Percentiles rank a stretch among this genome's conserved stretches.
Conservation (phyloP, 305 asterid genomes). For the Ajuga reptans region DNA sequence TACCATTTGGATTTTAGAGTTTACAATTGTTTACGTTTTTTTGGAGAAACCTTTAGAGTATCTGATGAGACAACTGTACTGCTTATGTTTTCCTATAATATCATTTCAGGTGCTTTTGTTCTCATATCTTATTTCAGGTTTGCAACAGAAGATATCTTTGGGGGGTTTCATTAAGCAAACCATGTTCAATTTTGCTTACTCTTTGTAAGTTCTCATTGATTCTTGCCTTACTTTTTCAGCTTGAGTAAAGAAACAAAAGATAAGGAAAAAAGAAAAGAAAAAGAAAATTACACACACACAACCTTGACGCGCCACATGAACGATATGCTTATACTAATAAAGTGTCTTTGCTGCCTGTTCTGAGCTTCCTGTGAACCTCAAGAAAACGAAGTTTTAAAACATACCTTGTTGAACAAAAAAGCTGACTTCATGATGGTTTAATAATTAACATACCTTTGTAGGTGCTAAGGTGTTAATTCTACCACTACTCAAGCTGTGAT, state of each 20-base stretch:
- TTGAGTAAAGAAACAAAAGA: too few species aligned
- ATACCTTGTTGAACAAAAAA: background rate
- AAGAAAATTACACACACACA: too few species aligned
- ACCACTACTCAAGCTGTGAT: background rate
- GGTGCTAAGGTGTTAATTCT: slow-evolving; percentile 9
- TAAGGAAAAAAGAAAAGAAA: too few species aligned
- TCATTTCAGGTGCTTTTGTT: slow-evolving; percentile 18
- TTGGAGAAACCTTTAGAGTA: slow-evolving; percentile 3
- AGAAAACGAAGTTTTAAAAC: background rate
- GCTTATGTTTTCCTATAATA: background rate
- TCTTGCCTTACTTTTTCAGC: background rate
- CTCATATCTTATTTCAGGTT: slow-evolving; percentile 42
- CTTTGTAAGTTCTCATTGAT: slow-evolving; percentile 54
- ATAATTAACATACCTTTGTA: slow-evolving; percentile 1
- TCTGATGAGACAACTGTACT: background rate
- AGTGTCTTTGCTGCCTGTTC: background rate
- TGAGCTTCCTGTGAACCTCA: slow-evolving; percentile 7
- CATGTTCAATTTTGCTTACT: slow-evolving; percentile 67
- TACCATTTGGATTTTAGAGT: background rate
- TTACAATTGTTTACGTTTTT: background rate
- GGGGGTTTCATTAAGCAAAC: slow-evolving; percentile 67
- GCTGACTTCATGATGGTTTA: background rate
- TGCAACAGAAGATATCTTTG: slow-evolving; percentile 75
- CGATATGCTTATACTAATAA: background rate
- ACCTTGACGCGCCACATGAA: too few species aligned